Evolutionary conservation across 768 basidiomycete species (phyloP), one percentile per base, ranked within the genome.

Genomic region (Hericium erinaceus): DNA sequence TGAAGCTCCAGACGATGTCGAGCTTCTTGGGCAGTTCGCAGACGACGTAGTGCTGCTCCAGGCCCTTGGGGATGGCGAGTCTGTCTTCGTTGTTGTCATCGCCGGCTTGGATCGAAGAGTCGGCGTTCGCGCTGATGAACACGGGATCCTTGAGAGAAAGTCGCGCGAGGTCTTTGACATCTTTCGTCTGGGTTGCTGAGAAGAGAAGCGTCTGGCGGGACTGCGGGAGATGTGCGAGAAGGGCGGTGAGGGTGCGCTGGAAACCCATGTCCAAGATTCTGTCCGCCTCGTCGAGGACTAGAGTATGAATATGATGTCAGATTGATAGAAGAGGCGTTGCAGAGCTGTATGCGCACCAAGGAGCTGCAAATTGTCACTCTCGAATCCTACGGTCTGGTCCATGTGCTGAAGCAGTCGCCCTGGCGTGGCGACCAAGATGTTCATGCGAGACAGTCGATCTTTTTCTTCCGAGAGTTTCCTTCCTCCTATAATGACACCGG

Each of bases 261-360:
- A 98, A 98, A 5, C 95, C 95, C 88, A 98, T 91, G 70, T 98
- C 95, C 18, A 98, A 80, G 52, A 98, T 91, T 20, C 95, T 84
- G 67, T 98, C 95, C 9, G 95, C 95, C 76, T 98, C 95, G 65
- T 98, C 95, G 39, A 98, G 83, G 4, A 98, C 93, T 94, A 53
- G 28, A 52, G 22, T 33, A 33, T 4, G n/a, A 12, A 18, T 22
- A 52, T 48, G 44, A 33, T 33, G 33, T 33, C 33, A 51, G 49
- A 15, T n/a, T 18, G 16, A 24, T 16, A 11, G 18, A 3, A 6
- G 13, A 53, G 39, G 33, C 16, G 24, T 33, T 33, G 33, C 5
- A 33, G 6, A 8, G 33, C 9, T 33, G 54, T 24, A 46, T 4
- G 75, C 89, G 58, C 62, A 91, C 93, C 87, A 18, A 99, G 80